Base-by-base conservation (phyloP, 1,284 basidiomycete genomes). In the Agaricales sp. region DNA sequence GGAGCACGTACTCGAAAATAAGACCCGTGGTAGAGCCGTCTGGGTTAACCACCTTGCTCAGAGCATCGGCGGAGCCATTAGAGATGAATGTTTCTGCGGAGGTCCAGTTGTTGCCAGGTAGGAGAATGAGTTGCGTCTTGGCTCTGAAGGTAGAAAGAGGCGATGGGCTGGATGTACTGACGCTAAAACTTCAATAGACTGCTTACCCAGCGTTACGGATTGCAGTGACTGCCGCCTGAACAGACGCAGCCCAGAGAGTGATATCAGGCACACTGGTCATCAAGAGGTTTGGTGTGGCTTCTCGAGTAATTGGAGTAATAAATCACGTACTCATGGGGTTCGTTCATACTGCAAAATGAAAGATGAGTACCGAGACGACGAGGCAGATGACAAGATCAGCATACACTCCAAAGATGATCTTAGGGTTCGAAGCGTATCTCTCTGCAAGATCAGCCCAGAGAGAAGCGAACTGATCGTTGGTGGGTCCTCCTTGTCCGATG, bases 401-500 rank as follows among this genome's bases (percentile, higher is more conserved):
- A 52, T 51, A 73, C 74, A 77, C 57, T 51, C 74, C 75, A 48
- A 77, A 80, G 45, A 82, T 75, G 55, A 82, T 64, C 46, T 69
- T 75, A 30, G 61, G 49, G 46, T 77, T 65, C 43, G 58, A 52
- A n/a, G 69, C 69, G 55, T 77, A 82, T 53, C 73, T 69, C 2
- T 67, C 55, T 1, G 80, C 80, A 39, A 82, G 61, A 25, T 66
- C 61, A 43, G 61, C 59, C 80, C 80, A 83, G 19, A 78, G 60
- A 1, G 58, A 61, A 1, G 78, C 78, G 53, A 81, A 78, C 48
- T 75, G 57, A 0, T 64, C 73, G 55, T 80, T 73, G 12, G 68
- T 70, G 1, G 81, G 79, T 2, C 79, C 78, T 38, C 77, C 80
- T 58, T 79, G 75, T 1, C 78, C 78, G 21, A 81, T 71, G 45